Conservation (phyloP, 495 filamentous ascomycete species). For the Aspergillus egyptiacus region DNA sequence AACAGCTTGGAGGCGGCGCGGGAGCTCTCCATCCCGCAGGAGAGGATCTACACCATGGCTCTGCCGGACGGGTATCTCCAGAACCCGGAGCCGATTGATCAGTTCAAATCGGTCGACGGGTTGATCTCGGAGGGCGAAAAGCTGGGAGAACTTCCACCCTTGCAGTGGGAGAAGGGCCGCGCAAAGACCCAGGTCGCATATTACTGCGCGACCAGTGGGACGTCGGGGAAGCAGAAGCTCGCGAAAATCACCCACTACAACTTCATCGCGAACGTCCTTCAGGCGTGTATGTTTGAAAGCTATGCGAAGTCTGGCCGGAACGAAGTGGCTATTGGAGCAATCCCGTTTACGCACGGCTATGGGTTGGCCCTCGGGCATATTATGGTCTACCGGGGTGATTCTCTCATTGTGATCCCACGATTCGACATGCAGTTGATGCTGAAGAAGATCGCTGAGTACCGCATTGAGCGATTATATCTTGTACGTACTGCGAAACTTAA, state of each 20-base stretch:
- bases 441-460: slow-evolving; percentile 5
- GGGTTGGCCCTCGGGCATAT: slow-evolving; percentile 5
- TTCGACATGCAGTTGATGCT: slow-evolving; percentile 13
- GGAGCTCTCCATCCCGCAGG: slow-evolving; percentile 1
- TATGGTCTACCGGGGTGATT: slow-evolving; percentile 8
- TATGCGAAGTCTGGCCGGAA: slow-evolving; percentile 6
- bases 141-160: slow-evolving; percentile 1
- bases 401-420: slow-evolving; percentile 6
- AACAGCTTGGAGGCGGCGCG: slow-evolving; percentile 1
- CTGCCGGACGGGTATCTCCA: slow-evolving; percentile 6
- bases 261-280: slow-evolving; percentile 10
- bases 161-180: slow-evolving; percentile 6
- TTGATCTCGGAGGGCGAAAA: slow-evolving; percentile 3
- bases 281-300: slow-evolving; percentile 11
- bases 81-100: slow-evolving; percentile 5
- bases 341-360: slow-evolving; percentile 13
- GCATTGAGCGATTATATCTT: slow-evolving; percentile 9
- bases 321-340: slow-evolving; percentile 6
- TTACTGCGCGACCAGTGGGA: slow-evolving; percentile 14
- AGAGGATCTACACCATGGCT: slow-evolving; percentile 4
- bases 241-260: slow-evolving; percentile 13
- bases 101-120: slow-evolving; percentile 9
- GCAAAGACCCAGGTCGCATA: slow-evolving; percentile 10
- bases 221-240: slow-evolving; percentile 15
- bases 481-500: neutral